Evolutionary conservation across 2,329 filamentous ascomycete genomes (phyloP), one percentile per base, ranked within the genome.

Genomic region (Penicillium rolfsii): DNA sequence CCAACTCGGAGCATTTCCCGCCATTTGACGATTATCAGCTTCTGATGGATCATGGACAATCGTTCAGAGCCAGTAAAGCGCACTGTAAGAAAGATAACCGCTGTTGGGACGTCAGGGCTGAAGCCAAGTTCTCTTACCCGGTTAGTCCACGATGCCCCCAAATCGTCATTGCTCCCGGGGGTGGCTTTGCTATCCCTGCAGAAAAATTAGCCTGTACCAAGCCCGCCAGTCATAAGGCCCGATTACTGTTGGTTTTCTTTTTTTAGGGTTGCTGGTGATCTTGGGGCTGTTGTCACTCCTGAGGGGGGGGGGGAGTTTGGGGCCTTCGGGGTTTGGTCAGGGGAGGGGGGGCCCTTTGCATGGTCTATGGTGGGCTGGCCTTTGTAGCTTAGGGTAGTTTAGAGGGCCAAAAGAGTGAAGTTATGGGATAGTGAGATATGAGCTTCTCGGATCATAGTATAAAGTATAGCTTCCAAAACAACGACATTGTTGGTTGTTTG

Each of bases 221-320:
- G 45, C 43, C 33, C 52, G 41, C 64, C 48, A 66, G 60, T 63
- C 49, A 66, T 24, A 41, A 9, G 24, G 36, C 55, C 35, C 36
- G 49, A 24, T 61, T 58, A 50, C 6, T 66, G 64, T 66, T 66
- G 64, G 64, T 66, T 66, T 66, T 66, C 63, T 66, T 65, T 66
- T 66, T 66, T 64, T 66, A 66, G 64, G 36, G 52, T 14, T 53
- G 19, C 19, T 58, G 57, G 58, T 46, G 46, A 52, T 55, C 50
- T 19, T 45, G 12, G 50, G 50, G 58, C 45, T 24, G 45, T 30
- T 26, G 11, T 16, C 2, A 12, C 11, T 16, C 35, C 11, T 11
- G 35, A 36, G 35, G 35, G 11, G 33, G 9, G 35, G 19, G 19
- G 19, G 19, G 19, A 19, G 19, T 22, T 41, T 41, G 55, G 45